phyloP scores from a whole-genome alignment of 2,329 filamentous ascomycete genomes.

The Colletotrichum abscissum region DNA sequence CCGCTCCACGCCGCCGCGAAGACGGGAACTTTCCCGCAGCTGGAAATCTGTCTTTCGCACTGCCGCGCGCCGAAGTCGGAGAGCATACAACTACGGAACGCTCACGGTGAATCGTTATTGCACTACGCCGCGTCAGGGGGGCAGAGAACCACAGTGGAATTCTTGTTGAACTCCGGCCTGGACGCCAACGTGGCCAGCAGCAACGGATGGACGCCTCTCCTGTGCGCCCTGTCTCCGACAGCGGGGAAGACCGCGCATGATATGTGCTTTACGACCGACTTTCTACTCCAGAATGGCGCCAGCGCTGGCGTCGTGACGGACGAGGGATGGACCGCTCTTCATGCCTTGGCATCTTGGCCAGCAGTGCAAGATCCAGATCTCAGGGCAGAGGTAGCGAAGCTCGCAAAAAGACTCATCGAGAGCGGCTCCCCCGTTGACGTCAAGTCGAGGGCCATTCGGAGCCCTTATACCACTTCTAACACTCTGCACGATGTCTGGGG shows the following conservation, averaged over 20 bases:
- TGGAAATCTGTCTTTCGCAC: conserved; percentile 35
- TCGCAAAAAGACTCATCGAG: not conserved
- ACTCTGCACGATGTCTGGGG: not conserved
- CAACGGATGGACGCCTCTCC: conserved; percentile 45
- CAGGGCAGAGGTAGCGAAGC: not conserved
- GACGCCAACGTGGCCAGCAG: conserved; percentile 38
- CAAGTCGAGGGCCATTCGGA: not conserved
- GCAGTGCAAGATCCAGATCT: not conserved
- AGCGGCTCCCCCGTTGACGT: not conserved
- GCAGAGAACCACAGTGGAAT: conserved; percentile 37
- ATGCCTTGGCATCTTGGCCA: conserved; percentile 35
- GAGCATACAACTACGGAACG: conserved; percentile 29
- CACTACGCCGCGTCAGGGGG: conserved; percentile 44
- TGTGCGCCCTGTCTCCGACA: conserved; percentile 41
- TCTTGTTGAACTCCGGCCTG: conserved; percentile 34
- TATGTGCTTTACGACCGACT: conserved; percentile 26
- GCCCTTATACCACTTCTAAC: not conserved
- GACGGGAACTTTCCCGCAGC: conserved; percentile 34
- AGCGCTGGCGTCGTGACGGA: conserved; percentile 33
- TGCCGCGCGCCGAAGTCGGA: not conserved
- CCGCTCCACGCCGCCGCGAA: conserved; percentile 38
- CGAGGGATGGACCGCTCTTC: conserved; percentile 42
- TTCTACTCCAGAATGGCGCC: conserved; percentile 41
- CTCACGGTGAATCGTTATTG: conserved; percentile 41
- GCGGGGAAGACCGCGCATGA: conserved; percentile 5